Percentiles rank a stretch among this genome's conserved stretches.
Evolutionary conservation across 208 protist species (phyloP).

Genomic region (Acanthamoeba lenticulata): DNA sequence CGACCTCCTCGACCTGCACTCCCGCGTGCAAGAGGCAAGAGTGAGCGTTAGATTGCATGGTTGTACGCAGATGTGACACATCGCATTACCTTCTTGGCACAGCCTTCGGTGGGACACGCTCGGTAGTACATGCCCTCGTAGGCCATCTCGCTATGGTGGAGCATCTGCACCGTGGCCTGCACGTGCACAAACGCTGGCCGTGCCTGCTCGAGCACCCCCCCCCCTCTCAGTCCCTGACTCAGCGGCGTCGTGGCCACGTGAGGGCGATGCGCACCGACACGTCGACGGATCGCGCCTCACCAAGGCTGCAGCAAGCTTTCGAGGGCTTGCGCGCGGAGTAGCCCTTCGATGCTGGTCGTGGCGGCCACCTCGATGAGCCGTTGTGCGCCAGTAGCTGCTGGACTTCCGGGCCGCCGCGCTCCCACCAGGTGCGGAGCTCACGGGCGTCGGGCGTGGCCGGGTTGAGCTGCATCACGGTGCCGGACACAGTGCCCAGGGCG

Average conservation of each 20-base stretch:
- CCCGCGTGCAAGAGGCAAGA: too few relatives aligned
- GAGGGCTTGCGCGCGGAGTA: too few relatives aligned
- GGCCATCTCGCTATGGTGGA: not conserved
- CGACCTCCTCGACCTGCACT: too few relatives aligned
- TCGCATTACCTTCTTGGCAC: not conserved
- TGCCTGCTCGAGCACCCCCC: not conserved
- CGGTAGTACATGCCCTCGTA: constrained; percentile 42
- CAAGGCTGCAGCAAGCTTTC: too few relatives aligned
- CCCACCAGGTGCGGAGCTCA: not conserved
- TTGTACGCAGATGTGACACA: not conserved
- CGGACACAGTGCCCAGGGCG: not conserved
- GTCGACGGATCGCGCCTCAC: too few relatives aligned
- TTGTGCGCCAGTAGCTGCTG: too few relatives aligned
- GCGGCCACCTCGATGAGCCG: too few relatives aligned
- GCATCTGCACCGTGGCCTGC: not conserved
- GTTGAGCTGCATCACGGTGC: constrained; percentile 29
- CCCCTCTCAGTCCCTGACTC: too few relatives aligned
- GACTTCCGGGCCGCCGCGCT: not conserved
- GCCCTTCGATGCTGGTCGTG: too few relatives aligned
- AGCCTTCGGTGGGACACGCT: not conserved
- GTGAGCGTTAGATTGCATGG: not conserved
- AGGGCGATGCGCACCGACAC: not conserved
- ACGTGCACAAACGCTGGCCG: not conserved
- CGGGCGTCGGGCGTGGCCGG: not conserved
- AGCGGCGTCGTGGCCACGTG: too few relatives aligned